Evolutionary conservation across 2,329 filamentous ascomycete species (phyloP).

Genomic region (Sporothrix humicola): DNA sequence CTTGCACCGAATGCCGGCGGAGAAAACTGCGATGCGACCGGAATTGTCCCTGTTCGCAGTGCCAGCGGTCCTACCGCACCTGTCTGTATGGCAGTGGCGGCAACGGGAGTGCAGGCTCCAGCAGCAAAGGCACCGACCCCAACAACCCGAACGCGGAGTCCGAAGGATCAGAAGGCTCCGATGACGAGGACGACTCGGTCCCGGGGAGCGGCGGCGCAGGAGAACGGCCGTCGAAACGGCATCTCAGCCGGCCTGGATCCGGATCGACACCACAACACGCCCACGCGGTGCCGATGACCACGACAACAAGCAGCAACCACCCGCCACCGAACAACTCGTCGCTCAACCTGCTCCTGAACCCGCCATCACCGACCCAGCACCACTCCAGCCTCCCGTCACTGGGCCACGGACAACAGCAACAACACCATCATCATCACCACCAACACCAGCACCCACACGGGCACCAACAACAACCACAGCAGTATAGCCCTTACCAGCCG

Average conservation of each 20-base stretch:
- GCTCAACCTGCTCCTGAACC: conserved; percentile 37
- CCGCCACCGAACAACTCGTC: conserved; percentile 35
- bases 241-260: conserved; percentile 37
- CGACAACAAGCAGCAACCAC: conserved; percentile 24
- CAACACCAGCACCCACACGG: not conserved
- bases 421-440: conserved; percentile 9
- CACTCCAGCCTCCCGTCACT: conserved; percentile 24
- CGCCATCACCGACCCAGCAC: conserved; percentile 30
- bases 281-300: conserved; percentile 34
- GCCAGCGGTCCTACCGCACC: conserved; percentile 58
- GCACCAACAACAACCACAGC: conserved; percentile 6
- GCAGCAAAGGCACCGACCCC: conserved; percentile 47
- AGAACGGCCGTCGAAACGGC: conserved; percentile 50
- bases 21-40: conserved; percentile 64
- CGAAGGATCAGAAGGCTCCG: conserved; percentile 40
- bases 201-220: conserved; percentile 21
- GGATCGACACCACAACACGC: conserved; percentile 37
- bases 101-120: conserved; percentile 46
- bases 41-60: conserved; percentile 62
- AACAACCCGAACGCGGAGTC: conserved; percentile 55
- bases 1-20: conserved; percentile 62
- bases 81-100: conserved; percentile 59
- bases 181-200: conserved; percentile 37
- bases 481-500: not conserved
- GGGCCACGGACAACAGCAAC: not conserved